Evolutionary conservation across 805 yeast species (phyloP).

Genomic region (Yarrowia sp.): DNA sequence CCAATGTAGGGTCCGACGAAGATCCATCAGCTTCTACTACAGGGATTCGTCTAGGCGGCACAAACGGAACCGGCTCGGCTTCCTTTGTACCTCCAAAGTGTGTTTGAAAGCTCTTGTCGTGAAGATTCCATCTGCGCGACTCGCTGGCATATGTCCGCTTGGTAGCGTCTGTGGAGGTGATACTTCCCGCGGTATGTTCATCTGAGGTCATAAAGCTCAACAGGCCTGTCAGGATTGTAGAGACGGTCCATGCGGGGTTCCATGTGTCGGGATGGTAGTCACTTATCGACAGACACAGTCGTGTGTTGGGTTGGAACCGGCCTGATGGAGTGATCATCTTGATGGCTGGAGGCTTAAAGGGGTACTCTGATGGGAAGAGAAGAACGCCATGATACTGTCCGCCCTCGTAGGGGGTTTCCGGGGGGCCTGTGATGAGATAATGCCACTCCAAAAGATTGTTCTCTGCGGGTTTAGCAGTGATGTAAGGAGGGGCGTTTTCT

Average conservation of each 20-base stretch:
- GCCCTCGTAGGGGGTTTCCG: slow-evolving; percentile 76
- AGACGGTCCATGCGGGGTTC: slow-evolving; percentile 96
- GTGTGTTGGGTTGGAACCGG: slow-evolving; percentile 60
- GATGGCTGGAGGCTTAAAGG: slow-evolving; percentile 85
- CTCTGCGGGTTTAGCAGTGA: slow-evolving; percentile 82
- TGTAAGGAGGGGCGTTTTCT: slow-evolving; percentile 79
- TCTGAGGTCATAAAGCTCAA: slow-evolving; percentile 89
- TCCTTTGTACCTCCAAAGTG: slow-evolving; percentile 14
- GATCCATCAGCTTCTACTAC: neutral
- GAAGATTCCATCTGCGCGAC: slow-evolving; percentile 59
- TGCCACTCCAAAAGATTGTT: slow-evolving; percentile 90
- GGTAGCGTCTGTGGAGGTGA: slow-evolving; percentile 57
- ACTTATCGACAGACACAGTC: slow-evolving; percentile 84
- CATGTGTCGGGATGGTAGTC: slow-evolving; percentile 93
- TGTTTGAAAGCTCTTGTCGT: neutral
- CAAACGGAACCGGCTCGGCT: neutral
- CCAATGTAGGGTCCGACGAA: neutral
- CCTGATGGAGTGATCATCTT: slow-evolving; percentile 85
- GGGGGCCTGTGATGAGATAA: slow-evolving; percentile 87
- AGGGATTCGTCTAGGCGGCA: neutral
- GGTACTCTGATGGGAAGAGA: slow-evolving; percentile 78
- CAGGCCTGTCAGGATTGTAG: slow-evolving; percentile 81
- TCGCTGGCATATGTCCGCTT: slow-evolving; percentile 57
- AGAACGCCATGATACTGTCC: slow-evolving; percentile 92
- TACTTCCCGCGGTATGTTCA: slow-evolving; percentile 82